phyloP scores from a whole-genome alignment of 2,329 filamentous ascomycete genomes.

The Aspergillus vadensis region DNA sequence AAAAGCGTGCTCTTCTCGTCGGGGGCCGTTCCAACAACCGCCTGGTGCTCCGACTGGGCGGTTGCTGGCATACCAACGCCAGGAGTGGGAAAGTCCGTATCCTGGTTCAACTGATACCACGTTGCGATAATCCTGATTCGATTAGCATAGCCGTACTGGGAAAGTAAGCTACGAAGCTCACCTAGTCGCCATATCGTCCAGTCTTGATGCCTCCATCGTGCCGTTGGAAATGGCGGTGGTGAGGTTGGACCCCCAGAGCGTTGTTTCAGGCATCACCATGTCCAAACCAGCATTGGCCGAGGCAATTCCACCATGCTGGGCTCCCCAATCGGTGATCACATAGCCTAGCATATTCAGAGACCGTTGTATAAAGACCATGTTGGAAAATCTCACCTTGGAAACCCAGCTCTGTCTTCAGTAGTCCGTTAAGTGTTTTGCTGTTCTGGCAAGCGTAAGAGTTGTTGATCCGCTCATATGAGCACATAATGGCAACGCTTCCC shows the following conservation, averaged over 20 bases:
- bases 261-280: constrained; percentile 26
- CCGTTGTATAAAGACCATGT: background rate
- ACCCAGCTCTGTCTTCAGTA: constrained; percentile 74
- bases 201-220: constrained; percentile 53
- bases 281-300: constrained; percentile 29
- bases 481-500: constrained; percentile 69
- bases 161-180: constrained; percentile 2
- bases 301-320: constrained; percentile 60
- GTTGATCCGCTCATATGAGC: constrained; percentile 73
- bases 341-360: constrained; percentile 58
- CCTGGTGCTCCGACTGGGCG: constrained; percentile 18
- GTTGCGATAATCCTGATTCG: constrained; percentile 43
- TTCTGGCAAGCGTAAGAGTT: constrained; percentile 69
- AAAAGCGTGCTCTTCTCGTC: constrained; percentile 34
- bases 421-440: constrained; percentile 59
- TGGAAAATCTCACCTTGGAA: constrained; percentile 60
- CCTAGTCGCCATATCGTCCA: constrained; percentile 63
- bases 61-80: constrained; percentile 28
- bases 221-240: constrained; percentile 63
- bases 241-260: constrained; percentile 41
- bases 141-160: background rate
- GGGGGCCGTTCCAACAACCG: constrained; percentile 52
- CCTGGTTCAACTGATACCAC: constrained; percentile 44
- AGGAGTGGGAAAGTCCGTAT: constrained; percentile 20
- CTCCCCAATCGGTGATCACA: constrained; percentile 77